Conservation (phyloP, 2,329 filamentous ascomycete genomes). For the Apiospora koreana region DNA sequence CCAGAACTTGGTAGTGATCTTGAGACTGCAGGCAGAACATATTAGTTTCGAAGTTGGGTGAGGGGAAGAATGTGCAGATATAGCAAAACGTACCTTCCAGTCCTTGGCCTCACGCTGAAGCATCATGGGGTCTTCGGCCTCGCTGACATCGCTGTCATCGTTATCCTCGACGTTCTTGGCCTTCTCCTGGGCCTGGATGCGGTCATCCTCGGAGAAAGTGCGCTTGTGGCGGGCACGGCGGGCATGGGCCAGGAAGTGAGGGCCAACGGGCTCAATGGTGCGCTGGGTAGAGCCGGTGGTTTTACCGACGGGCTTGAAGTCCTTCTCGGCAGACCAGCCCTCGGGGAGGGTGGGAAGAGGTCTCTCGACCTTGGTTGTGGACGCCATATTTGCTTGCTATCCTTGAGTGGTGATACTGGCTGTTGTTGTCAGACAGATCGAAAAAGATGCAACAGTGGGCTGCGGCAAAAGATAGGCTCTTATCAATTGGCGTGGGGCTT, state of each 20-base stretch:
- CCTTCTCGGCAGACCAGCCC: constrained; percentile 85
- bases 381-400: constrained; percentile 57
- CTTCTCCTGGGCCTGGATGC: constrained; percentile 91
- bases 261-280: constrained; percentile 92
- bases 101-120: constrained; percentile 94
- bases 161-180: constrained; percentile 95
- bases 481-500: not conserved
- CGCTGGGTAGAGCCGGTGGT: constrained; percentile 79
- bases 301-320: constrained; percentile 82
- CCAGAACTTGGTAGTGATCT: constrained; percentile 97
- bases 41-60: not conserved
- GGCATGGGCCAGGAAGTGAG: constrained; percentile 96
- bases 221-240: constrained; percentile 94
- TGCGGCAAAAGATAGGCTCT: not conserved
- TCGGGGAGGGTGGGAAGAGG: constrained; percentile 75
- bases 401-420: constrained; percentile 16
- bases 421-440: constrained; percentile 6
- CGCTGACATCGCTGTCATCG: constrained; percentile 87
- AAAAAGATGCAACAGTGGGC: constrained; percentile 6
- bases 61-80: not conserved
- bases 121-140: constrained; percentile 90
- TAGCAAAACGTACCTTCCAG: constrained; percentile 76
- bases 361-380: constrained; percentile 60
- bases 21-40: constrained; percentile 60
- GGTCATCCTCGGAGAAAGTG: constrained; percentile 98